Percentiles rank a stretch among this genome's conserved stretches.
These are phyloP conservation scores for Lipomyces sp. DNA, from an alignment of 805 yeast genomes.

Conservation along the genomic window DNA sequence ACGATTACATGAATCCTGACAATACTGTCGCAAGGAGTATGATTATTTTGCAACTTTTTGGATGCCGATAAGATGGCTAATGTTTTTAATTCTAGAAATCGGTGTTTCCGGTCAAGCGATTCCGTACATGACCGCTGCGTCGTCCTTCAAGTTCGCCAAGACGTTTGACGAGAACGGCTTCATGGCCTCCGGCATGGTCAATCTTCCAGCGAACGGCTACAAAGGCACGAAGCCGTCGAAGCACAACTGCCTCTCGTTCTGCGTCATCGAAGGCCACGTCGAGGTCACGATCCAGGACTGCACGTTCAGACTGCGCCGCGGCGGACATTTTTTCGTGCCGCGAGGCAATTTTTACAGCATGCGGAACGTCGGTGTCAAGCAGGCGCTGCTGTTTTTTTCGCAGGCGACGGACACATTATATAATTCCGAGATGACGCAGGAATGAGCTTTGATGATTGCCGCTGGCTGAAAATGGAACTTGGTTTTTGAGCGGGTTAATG, in stretches of 20 bases:
- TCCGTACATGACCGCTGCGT: slow-evolving; percentile 7
- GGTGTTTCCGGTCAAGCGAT: slow-evolving; percentile 26
- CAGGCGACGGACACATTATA: slow-evolving; percentile 49
- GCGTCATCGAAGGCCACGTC: slow-evolving; percentile 65
- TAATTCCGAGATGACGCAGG: slow-evolving; percentile 7
- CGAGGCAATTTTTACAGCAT: slow-evolving; percentile 37
- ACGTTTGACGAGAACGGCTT: slow-evolving; percentile 35
- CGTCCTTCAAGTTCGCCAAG: slow-evolving; percentile 24
- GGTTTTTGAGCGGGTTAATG: too few species aligned
- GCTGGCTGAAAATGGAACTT: too few species aligned
- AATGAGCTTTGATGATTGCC: background rate
- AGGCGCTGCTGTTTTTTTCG: slow-evolving; percentile 70
- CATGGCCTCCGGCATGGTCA: slow-evolving; percentile 71
- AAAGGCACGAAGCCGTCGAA: slow-evolving; percentile 62
- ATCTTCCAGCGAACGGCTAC: slow-evolving; percentile 58
- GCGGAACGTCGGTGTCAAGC: slow-evolving; percentile 49
- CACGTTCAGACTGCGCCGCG: slow-evolving; percentile 59
- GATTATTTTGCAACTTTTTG: background rate
- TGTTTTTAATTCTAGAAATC: slow-evolving; percentile 10
- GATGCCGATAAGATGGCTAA: background rate
- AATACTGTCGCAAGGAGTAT: background rate
- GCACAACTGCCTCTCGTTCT: slow-evolving; percentile 68
- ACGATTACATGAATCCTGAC: slow-evolving; percentile 5
- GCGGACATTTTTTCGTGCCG: slow-evolving; percentile 81
- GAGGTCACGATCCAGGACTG: slow-evolving; percentile 63